phyloP scores from a whole-genome alignment of 1,284 basidiomycete genomes.

The Bjerkandera adusta region DNA sequence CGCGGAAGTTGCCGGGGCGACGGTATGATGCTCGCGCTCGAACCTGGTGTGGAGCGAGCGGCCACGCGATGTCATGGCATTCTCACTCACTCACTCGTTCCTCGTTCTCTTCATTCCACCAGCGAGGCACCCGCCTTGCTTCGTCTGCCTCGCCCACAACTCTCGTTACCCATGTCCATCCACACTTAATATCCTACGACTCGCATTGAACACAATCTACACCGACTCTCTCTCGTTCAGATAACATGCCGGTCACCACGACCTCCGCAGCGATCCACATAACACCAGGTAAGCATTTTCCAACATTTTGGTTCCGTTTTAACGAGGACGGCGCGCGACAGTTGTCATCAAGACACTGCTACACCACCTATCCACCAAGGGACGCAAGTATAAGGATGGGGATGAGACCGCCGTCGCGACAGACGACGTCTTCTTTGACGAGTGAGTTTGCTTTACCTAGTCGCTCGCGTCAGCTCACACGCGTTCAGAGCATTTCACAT shows the following conservation, averaged over 20 bases:
- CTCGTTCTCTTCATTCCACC: too few relatives aligned
- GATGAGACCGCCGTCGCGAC: conserved; percentile 39
- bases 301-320: background rate
- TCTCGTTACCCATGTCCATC: too few relatives aligned
- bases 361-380: conserved; percentile 52
- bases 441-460: too few relatives aligned
- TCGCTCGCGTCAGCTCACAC: too few relatives aligned
- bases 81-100: too few relatives aligned
- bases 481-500: conserved; percentile 57
- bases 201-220: background rate
- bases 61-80: too few relatives aligned
- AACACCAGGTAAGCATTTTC: conserved; percentile 39
- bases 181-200: too few relatives aligned
- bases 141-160: too few relatives aligned
- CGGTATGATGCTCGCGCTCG: too few relatives aligned
- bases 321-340: conserved; percentile 13
- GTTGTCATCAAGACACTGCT: conserved; percentile 58
- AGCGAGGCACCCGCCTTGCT: too few relatives aligned
- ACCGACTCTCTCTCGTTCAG: background rate
- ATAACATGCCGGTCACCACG: conserved; percentile 49
- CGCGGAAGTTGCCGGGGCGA: too few relatives aligned
- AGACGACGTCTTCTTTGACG: conserved; percentile 63
- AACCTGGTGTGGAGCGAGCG: too few relatives aligned
- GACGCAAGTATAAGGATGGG: conserved; percentile 37
- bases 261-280: conserved; percentile 52